A percentile compares a stretch with the other conserved stretches of the same genome.
Evolutionary conservation across 2,329 filamentous ascomycete genomes (phyloP).

Genomic region (Aspergillus melleus): DNA sequence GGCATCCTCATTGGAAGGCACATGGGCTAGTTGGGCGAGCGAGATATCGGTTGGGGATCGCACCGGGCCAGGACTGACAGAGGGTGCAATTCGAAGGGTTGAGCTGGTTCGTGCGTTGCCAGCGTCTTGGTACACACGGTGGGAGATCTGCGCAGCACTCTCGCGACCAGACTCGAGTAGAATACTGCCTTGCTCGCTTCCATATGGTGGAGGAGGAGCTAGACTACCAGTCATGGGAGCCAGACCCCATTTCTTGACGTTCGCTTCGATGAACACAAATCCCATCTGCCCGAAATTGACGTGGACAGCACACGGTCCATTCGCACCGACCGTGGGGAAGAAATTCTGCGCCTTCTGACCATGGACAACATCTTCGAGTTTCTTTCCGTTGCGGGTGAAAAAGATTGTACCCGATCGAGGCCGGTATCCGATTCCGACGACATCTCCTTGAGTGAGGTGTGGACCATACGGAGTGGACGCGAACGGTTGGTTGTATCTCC

Average conservation of each 20-base stretch:
- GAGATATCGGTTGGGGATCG: constrained; percentile 95
- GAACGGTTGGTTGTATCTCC: constrained; percentile 93
- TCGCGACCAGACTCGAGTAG: constrained; percentile 80
- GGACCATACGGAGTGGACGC: constrained; percentile 76
- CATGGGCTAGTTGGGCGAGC: constrained; percentile 77
- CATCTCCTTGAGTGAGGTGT: constrained; percentile 85
- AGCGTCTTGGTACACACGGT: constrained; percentile 51
- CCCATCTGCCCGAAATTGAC: constrained; percentile 98
- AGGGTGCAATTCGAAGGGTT: constrained; percentile 70
- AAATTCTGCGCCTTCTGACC: constrained; percentile 94
- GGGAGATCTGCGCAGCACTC: constrained; percentile 44
- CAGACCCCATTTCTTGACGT: constrained; percentile 99
- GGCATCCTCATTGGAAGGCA: constrained; percentile 65
- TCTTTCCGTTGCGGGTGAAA: constrained; percentile 98
- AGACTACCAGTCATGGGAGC: constrained; percentile 94
- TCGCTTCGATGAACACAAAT: constrained; percentile 98
- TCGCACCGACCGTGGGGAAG: constrained; percentile 95
- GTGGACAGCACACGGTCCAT: constrained; percentile 87
- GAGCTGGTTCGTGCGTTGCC: constrained; percentile 75
- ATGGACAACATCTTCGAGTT: constrained; percentile 89
- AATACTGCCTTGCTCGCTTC: constrained; percentile 95
- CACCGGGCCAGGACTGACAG: constrained; percentile 83
- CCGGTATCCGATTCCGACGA: constrained; percentile 91
- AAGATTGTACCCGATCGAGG: constrained; percentile 93
- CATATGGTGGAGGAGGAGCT: constrained; percentile 92